Conservation (phyloP, 2,329 filamentous ascomycete species). For the Scedosporium boydii region DNA sequence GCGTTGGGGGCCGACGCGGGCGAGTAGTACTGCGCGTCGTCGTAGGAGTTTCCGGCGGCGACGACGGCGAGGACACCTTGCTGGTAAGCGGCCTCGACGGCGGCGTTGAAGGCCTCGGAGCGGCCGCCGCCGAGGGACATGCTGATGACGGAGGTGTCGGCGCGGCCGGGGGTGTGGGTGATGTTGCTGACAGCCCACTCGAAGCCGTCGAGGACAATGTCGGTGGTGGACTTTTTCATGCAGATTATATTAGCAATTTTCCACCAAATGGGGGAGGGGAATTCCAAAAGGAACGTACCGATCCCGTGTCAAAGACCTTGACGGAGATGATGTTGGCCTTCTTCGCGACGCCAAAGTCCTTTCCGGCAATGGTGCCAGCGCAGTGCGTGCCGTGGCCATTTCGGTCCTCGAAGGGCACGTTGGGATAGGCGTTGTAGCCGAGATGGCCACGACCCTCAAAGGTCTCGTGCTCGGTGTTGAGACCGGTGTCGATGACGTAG, state of each 20-base stretch:
- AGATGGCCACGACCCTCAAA: slow-evolving; percentile 32
- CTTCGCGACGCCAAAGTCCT: slow-evolving; percentile 36
- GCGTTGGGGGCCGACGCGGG: slow-evolving; percentile 38
- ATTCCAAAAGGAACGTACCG: not conserved
- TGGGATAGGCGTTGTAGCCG: slow-evolving; percentile 24
- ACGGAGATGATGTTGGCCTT: slow-evolving; percentile 30
- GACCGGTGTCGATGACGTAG: slow-evolving; percentile 48
- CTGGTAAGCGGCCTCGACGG: slow-evolving; percentile 34
- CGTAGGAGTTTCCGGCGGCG: slow-evolving; percentile 42
- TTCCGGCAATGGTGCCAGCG: slow-evolving; percentile 33
- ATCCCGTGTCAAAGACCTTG: slow-evolving; percentile 29
- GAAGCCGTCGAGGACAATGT: slow-evolving; percentile 21
- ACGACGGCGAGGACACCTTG: slow-evolving; percentile 42
- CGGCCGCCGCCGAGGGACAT: slow-evolving; percentile 42
- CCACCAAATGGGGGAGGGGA: not conserved
- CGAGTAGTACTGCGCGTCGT: slow-evolving; percentile 28
- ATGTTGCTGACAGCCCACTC: slow-evolving; percentile 36
- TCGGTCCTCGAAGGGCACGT: slow-evolving; percentile 22
- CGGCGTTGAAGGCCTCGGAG: slow-evolving; percentile 38
- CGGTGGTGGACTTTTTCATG: slow-evolving; percentile 5
- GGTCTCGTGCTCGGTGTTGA: slow-evolving; percentile 33
- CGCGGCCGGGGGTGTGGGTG: slow-evolving; percentile 25
- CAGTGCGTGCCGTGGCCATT: slow-evolving; percentile 38
- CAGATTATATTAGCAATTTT: not conserved
- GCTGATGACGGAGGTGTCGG: slow-evolving; percentile 37